phyloP scores from a whole-genome alignment of 306 rosid species.

The Crataegus laevigata region DNA sequence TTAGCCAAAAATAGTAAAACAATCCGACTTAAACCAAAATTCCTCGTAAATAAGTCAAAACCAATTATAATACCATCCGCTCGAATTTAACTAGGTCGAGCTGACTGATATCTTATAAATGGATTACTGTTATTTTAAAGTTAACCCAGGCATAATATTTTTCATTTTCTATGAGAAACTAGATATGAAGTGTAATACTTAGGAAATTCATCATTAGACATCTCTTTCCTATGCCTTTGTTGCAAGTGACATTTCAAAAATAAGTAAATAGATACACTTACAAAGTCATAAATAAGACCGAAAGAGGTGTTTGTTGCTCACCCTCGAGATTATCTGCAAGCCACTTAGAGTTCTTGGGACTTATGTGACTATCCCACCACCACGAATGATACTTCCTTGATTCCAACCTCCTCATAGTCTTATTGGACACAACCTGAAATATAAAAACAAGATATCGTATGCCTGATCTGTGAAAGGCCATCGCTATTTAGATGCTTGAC shows the following conservation, averaged over 20 bases:
- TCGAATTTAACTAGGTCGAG: not conserved
- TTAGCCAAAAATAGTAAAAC: conserved; percentile 4
- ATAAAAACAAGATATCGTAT: not conserved
- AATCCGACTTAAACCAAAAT: not conserved
- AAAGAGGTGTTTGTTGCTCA: conserved; percentile 20
- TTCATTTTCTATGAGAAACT: not conserved
- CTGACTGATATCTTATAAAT: not conserved
- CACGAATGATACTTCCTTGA: conserved; percentile 71
- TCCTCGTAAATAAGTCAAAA: not conserved
- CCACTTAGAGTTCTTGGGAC: conserved; percentile 81
- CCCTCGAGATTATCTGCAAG: conserved; percentile 85
- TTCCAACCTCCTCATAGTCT: conserved; percentile 54
- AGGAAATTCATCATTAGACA: not conserved
- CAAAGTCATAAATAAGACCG: not conserved
- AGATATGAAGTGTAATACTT: not conserved
- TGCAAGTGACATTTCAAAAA: not conserved
- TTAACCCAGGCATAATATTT: not conserved
- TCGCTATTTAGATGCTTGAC: not conserved
- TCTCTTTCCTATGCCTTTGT: not conserved
- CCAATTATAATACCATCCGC: not conserved
- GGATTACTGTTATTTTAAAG: not conserved
- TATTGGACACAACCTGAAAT: conserved; percentile 34
- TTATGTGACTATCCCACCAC: conserved; percentile 96
- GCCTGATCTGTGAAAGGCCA: not conserved
- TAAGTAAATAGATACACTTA: not conserved